phyloP scores from a whole-genome alignment of 352 stramenopile species.

The Phytophthora syringae region DNA sequence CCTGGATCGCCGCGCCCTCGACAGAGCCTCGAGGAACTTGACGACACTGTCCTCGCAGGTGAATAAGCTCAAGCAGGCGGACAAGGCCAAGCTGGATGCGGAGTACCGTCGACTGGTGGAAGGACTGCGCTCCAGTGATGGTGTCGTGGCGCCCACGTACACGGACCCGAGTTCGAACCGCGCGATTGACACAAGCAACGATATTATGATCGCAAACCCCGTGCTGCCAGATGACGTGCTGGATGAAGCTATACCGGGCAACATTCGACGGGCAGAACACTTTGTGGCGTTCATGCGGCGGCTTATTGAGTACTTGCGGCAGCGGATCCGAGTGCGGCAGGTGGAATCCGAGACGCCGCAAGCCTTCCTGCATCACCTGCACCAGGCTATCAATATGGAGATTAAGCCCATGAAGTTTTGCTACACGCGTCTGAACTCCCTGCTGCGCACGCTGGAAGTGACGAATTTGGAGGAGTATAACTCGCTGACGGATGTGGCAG shows the following conservation, averaged over 20 bases:
- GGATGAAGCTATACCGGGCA: constrained; percentile 97
- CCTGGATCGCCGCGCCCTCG: constrained; percentile 92
- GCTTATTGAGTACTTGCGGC: constrained; percentile 94
- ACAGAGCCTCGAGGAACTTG: constrained; percentile 93
- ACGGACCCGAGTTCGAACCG: constrained; percentile 46
- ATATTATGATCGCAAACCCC: constrained; percentile 80
- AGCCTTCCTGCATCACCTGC: constrained; percentile 96
- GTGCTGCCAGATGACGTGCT: constrained; percentile 94
- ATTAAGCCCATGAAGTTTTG: constrained; percentile 98
- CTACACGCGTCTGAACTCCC: constrained; percentile 96
- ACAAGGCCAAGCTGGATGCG: constrained; percentile 91
- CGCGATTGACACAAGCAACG: constrained; percentile 58
- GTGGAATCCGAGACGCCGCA: constrained; percentile 97
- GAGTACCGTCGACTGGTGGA: constrained; percentile 97
- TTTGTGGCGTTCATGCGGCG: constrained; percentile 98
- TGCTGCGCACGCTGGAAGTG: constrained; percentile 96
- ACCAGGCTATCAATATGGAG: constrained; percentile 94
- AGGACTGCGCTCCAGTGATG: constrained; percentile 93
- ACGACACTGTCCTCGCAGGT: constrained; percentile 80
- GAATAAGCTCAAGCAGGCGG: constrained; percentile 89
- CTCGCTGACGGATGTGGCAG: constrained; percentile 94
- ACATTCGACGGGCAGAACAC: constrained; percentile 98
- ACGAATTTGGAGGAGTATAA: constrained; percentile 98
- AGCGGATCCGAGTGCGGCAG: constrained; percentile 82
- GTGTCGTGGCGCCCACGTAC: constrained; percentile 63